Conservation (phyloP, 2,329 filamentous ascomycete genomes). For the Aspergillus transmontanensis region DNA sequence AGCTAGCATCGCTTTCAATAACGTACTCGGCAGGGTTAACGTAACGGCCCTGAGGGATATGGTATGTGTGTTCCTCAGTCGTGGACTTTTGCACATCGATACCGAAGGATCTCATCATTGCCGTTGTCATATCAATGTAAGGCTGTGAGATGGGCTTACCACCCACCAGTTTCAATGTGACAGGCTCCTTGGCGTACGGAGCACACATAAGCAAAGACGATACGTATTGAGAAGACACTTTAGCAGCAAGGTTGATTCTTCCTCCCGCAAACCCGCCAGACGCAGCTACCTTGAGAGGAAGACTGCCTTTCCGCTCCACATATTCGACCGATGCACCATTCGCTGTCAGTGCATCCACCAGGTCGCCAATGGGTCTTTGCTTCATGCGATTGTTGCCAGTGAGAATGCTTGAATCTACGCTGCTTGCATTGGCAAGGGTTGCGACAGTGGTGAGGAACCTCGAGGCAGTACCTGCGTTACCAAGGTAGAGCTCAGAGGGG, state of each 20-base stretch:
- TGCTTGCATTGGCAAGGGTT: conserved; percentile 71
- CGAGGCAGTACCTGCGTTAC: conserved; percentile 94
- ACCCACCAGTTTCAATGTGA: conserved; percentile 87
- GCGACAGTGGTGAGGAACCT: conserved; percentile 92
- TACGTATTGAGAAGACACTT: conserved; percentile 98
- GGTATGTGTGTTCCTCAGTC: conserved; percentile 85
- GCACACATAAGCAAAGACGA: conserved; percentile 96
- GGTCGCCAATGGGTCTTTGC: conserved; percentile 85
- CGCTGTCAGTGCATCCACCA: conserved; percentile 83
- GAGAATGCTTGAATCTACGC: conserved; percentile 70
- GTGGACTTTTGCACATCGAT: conserved; percentile 75
- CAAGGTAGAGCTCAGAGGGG: conserved; percentile 79
- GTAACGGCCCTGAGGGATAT: conserved; percentile 85
- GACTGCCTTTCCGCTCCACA: conserved; percentile 76
- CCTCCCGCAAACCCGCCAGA: conserved; percentile 83
- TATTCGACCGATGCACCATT: conserved; percentile 91
- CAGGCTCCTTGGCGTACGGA: conserved; percentile 91
- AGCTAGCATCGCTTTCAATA: conserved; percentile 96
- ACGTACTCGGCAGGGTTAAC: conserved; percentile 82
- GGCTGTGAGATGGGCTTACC: conserved; percentile 95
- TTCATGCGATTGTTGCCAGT: conserved; percentile 98
- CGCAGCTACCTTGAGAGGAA: conserved; percentile 81
- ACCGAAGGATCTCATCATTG: conserved; percentile 95
- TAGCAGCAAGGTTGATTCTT: conserved; percentile 87
- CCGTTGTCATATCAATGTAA: conserved; percentile 98